These are phyloP conservation scores for Podosphaera fusca DNA, from an alignment of 2,329 filamentous ascomycete species.

Conservation along the genomic window DNA sequence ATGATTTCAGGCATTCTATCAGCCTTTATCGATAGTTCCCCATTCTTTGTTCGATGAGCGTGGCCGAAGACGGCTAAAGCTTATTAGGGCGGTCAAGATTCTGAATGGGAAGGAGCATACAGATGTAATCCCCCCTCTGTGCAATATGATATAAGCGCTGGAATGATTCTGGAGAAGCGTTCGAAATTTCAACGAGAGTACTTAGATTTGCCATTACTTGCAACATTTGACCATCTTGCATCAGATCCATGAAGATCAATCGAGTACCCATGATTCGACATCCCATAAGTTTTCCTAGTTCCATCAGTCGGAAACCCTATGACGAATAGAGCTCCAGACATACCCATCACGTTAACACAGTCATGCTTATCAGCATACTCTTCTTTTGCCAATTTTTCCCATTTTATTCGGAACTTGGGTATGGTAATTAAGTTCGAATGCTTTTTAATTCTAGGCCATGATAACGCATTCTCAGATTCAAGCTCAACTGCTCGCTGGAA, in stretches of 20 bases:
- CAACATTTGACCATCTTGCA: constrained; percentile 45
- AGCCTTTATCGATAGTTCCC: constrained; percentile 53
- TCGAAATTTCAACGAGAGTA: constrained; percentile 1
- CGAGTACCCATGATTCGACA: constrained; percentile 51
- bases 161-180: constrained; percentile 22
- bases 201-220: constrained; percentile 37
- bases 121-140: constrained; percentile 63
- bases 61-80: constrained; percentile 37
- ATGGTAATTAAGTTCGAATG: constrained; percentile 17
- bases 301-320: no score
- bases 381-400: constrained; percentile 17
- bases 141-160: constrained; percentile 41
- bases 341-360: constrained; percentile 7
- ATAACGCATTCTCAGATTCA: constrained; percentile 23
- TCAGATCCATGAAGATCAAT: constrained; percentile 65
- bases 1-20: constrained; percentile 45
- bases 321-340: neutral
- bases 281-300: constrained; percentile 11
- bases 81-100: constrained; percentile 4
- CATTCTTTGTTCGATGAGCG: constrained; percentile 39
- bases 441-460: constrained; percentile 29
- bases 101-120: constrained; percentile 26
- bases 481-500: constrained; percentile 31
- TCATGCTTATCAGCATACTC: constrained; percentile 6
- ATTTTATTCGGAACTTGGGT: constrained; percentile 10